Conservation (phyloP, 2,329 filamentous ascomycete genomes). For the Botryotinia convoluta region DNA sequence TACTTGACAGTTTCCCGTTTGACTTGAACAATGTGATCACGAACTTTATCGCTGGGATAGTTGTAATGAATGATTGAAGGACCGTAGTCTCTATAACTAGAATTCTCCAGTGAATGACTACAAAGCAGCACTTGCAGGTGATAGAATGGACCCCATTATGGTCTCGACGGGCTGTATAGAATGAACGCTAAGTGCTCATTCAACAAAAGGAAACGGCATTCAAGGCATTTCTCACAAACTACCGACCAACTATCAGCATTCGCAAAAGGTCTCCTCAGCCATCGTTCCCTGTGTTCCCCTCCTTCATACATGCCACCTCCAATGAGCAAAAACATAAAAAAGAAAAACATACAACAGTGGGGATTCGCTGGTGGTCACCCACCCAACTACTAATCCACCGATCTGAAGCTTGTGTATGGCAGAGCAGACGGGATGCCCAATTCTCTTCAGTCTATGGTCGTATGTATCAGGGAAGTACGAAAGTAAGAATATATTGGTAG, state of each 20-base stretch:
- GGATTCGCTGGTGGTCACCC: neutral
- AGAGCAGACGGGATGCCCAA: neutral
- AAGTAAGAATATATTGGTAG: rapidly evolving
- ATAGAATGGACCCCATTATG: too few relatives aligned
- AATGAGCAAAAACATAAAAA: neutral
- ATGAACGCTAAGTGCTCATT: neutral
- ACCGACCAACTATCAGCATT: neutral
- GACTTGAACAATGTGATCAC: too few relatives aligned
- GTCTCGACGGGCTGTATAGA: too few relatives aligned
- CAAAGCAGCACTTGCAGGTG: too few relatives aligned
- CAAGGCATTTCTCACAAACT: neutral
- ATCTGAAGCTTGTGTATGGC: neutral
- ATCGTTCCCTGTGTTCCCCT: neutral
- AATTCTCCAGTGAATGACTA: too few relatives aligned
- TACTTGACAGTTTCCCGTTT: too few relatives aligned
- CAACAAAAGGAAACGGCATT: neutral
- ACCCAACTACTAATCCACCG: neutral
- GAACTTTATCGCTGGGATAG: too few relatives aligned
- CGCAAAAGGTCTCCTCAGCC: too few relatives aligned
- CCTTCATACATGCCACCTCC: rapidly evolving
- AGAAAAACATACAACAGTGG: neutral
- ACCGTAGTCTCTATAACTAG: too few relatives aligned
- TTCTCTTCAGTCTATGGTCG: neutral
- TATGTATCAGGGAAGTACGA: rapidly evolving
- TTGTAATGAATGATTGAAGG: too few relatives aligned